phyloP scores from a whole-genome alignment of 495 filamentous ascomycete species.

The Xylaria telfairii region DNA sequence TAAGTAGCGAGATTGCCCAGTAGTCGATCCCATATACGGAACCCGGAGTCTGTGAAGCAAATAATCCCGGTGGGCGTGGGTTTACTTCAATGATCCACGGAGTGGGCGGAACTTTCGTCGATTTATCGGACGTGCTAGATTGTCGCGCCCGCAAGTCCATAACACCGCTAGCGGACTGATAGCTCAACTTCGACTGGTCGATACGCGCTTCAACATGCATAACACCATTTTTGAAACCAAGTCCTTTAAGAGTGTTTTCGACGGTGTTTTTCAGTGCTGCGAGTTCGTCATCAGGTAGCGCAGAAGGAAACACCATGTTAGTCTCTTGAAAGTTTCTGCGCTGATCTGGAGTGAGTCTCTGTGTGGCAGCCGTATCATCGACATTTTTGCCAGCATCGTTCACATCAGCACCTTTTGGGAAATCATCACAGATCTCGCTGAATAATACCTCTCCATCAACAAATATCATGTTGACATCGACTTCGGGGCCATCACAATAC shows the following conservation, averaged over 20 bases:
- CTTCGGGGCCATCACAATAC: conserved; percentile 53
- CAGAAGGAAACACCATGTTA: conserved; percentile 47
- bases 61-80: conserved; percentile 44
- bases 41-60: conserved; percentile 36
- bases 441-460: conserved; percentile 57
- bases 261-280: conserved; percentile 37
- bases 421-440: conserved; percentile 58
- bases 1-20: conserved; percentile 40
- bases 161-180: conserved; percentile 27
- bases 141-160: conserved; percentile 23
- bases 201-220: conserved; percentile 41
- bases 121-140: not conserved
- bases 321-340: conserved; percentile 48
- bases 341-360: not conserved
- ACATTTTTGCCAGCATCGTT: conserved; percentile 22
- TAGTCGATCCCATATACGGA: conserved; percentile 52
- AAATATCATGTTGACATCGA: conserved; percentile 60
- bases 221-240: conserved; percentile 34
- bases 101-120: conserved; percentile 10
- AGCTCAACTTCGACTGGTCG: conserved; percentile 32
- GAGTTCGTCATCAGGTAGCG: conserved; percentile 45
- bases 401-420: conserved; percentile 53
- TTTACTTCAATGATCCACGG: conserved; percentile 49
- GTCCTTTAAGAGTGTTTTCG: conserved; percentile 34
- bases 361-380: not conserved